Base-by-base conservation (phyloP, 768 basidiomycete species). In the Polyporus arcularius region DNA sequence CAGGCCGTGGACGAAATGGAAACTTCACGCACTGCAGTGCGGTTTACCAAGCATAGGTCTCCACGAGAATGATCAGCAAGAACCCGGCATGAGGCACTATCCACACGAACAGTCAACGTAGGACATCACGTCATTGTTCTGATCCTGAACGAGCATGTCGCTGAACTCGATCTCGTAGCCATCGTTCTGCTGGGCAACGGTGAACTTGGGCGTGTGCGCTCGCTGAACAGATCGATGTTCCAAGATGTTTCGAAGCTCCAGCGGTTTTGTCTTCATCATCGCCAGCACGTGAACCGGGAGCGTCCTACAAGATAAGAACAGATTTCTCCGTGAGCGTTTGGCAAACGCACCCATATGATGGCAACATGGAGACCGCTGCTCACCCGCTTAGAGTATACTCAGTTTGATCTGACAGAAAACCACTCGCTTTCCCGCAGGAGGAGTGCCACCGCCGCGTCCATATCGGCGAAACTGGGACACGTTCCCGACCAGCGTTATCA, bases 131-230 rank as follows among this genome's bases (percentile, higher is more conserved):
- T 91, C 95, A 67, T 96, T 97, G 70, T 99, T 99, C 72, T 89
- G 85, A 74, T 99, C 97, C 77, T 99, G 97, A 26, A 97, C 87
- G 12, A 99, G 81, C 91, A 97, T 91, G 75, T 99, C 97, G 64
- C 90, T 91, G 68, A 96, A 98, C 73, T 98, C 97, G 47, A 98
- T 84, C 76, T 99, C 96, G 53, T 85, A 78, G 12, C 85, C 96
- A 69, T 99, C 97, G 70, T 97, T 93, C 72, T 98, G 97, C 9
- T 97, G 84, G 0, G 92, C 92, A 30, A 98, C 80, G 39, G 85
- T 75, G 66, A 95, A 78, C 70, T 86, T 90, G 7, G 80, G 77
- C 38, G 72, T 67, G 4, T 85, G 80, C 15, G 81, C 74, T 35
- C 88, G 81, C 60, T 86, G 81, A 2, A 75, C 68, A 53, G 80